These are phyloP conservation scores for Lojkania enalia DNA, from an alignment of 2,329 filamentous ascomycete genomes.

Conservation along the genomic window DNA sequence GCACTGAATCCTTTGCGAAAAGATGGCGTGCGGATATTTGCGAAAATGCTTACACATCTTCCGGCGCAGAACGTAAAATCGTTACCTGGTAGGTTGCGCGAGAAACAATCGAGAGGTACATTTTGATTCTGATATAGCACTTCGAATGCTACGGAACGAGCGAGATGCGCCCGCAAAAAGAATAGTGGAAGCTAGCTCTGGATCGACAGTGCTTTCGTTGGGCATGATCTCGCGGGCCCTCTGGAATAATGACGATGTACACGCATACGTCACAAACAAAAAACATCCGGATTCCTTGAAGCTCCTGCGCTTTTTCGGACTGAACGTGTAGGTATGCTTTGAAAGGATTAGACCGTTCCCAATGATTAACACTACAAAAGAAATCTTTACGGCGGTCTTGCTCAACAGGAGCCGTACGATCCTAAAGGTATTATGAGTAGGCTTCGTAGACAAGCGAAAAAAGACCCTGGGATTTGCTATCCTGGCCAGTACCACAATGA, in stretches of 20 bases:
- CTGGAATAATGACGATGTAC: slow-evolving; percentile 56
- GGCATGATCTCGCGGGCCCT: slow-evolving; percentile 58
- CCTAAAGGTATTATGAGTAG: slow-evolving; percentile 57
- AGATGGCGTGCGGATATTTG: slow-evolving; percentile 65
- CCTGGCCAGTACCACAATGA: slow-evolving; percentile 63
- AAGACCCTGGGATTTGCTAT: slow-evolving; percentile 53
- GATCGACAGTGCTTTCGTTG: slow-evolving; percentile 65
- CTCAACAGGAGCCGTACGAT: slow-evolving; percentile 60
- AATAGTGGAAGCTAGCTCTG: slow-evolving; percentile 64
- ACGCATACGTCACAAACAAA: slow-evolving; percentile 63
- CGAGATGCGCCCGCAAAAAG: slow-evolving; percentile 53
- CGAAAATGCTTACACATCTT: slow-evolving; percentile 68
- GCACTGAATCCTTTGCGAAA: slow-evolving; percentile 60
- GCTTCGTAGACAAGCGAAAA: slow-evolving; percentile 49
- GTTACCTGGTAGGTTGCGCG: slow-evolving; percentile 62
- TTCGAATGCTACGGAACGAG: slow-evolving; percentile 55
- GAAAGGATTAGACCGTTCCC: no score
- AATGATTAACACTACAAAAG: no score
- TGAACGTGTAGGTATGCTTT: slow-evolving; percentile 55
- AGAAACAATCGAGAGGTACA: no score
- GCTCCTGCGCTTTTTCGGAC: slow-evolving; percentile 63
- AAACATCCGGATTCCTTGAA: slow-evolving; percentile 57
- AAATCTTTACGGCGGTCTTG: slow-evolving; percentile 62
- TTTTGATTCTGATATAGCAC: slow-evolving; percentile 37
- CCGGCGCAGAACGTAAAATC: slow-evolving; percentile 68